These are phyloP conservation scores for Hypoxylon rickii DNA, from an alignment of 495 filamentous ascomycete species.

Conservation along the genomic window DNA sequence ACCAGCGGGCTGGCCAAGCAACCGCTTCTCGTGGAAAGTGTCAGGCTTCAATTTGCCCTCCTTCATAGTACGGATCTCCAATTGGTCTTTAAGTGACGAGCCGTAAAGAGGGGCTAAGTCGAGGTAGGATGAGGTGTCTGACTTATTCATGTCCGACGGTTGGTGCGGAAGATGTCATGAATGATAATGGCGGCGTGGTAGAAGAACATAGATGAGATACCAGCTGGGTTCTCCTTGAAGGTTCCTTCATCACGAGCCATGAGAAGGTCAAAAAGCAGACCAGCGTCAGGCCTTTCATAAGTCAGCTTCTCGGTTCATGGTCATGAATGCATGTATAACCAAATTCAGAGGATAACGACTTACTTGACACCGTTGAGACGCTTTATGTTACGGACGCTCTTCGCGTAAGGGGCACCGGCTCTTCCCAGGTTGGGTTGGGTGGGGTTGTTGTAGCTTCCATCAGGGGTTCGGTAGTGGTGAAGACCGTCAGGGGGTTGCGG, in stretches of 20 bases:
- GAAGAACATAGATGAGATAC: slow-evolving; percentile 81
- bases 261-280: slow-evolving; percentile 73
- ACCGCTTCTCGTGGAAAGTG: slow-evolving; percentile 69
- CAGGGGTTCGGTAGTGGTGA: slow-evolving; percentile 66
- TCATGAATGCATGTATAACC: too few relatives aligned
- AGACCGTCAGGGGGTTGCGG: slow-evolving; percentile 46
- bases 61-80: slow-evolving; percentile 69
- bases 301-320: too few relatives aligned
- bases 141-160: slow-evolving; percentile 38
- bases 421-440: slow-evolving; percentile 66
- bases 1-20: slow-evolving; percentile 76
- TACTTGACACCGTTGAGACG: slow-evolving; percentile 60
- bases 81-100: slow-evolving; percentile 70
- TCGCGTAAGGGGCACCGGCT: slow-evolving; percentile 65
- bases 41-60: slow-evolving; percentile 81
- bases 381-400: slow-evolving; percentile 57
- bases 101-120: slow-evolving; percentile 82
- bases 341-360: too few relatives aligned
- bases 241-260: slow-evolving; percentile 62
- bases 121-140: slow-evolving; percentile 73
- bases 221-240: slow-evolving; percentile 68
- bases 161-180: slow-evolving; percentile 63
- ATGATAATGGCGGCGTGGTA: slow-evolving; percentile 84
- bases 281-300: slow-evolving; percentile 77
- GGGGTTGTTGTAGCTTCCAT: slow-evolving; percentile 71